Base-by-base conservation (phyloP, 306 rosid genomes). In the Cucurbita maxima region DNA sequence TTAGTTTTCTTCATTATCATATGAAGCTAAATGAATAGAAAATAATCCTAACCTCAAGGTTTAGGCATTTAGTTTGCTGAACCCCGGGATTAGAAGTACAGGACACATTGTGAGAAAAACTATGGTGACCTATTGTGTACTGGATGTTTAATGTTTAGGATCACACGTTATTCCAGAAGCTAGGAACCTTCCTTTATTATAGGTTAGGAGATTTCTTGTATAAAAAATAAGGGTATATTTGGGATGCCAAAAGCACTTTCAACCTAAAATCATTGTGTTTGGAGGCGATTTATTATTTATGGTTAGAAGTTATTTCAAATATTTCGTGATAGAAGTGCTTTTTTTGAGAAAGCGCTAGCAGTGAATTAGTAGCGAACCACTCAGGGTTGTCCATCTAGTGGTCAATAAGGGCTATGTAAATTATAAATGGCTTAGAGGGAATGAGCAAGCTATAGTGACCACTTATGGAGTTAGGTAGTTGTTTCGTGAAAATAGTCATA, bases 1-100 rank as follows among this genome's bases (percentile, higher is more conserved):
- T 93, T 71, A 36, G 91, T 76, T 58, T 71, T 67, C 58, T 50
- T 67, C 22, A 22, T 71, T 20, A 9, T 30, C 14, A 15, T 30
- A 48, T 40, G 25, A 58, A 22, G 37, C 56, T 67, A 20, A 37
- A 44, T 51, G 60, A 57, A 44, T 53, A 10, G 50, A 52, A 30
- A 30, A 13, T 5, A 71, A 25, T 34, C 19, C 75, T 69, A 22
- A 47, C 25, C 58, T 69, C 25, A 69, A 48, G 41, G 44, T 45
- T 68, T 22, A 11, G 55, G 20, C 20, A 7, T 19, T 20, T 43
- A 19, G 37, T 66, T 66, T 18, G 72, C 18, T 44, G 53, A 20
- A n/a, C 54, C 52, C 38, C 15, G 6, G 18, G 38, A 60, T 34
- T 60, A 19, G 7, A 60, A 25, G 5, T 9, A 36, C 18, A 5